Evolutionary conservation across 1,284 basidiomycete species (phyloP).

Genomic region (Ustilago crameri): DNA sequence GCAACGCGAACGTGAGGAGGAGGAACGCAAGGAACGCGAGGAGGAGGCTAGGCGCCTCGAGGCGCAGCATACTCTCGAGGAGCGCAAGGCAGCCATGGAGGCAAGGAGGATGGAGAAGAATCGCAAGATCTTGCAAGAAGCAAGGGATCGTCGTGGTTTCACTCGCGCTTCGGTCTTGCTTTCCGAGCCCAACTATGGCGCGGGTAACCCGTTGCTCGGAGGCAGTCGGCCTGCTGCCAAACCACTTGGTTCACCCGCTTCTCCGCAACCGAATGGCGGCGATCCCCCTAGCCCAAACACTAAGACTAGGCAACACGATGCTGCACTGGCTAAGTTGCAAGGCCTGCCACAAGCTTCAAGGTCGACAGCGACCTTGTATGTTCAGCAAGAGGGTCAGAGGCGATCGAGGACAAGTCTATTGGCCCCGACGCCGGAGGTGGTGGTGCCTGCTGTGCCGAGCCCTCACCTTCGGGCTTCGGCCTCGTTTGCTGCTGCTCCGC

Average conservation of each 20-base stretch:
- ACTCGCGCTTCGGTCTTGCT: conserved; percentile 34
- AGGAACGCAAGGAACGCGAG: conserved; percentile 27
- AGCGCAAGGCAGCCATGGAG: conserved; percentile 27
- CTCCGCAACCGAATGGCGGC: conserved; percentile 15
- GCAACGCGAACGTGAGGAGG: conserved; percentile 31
- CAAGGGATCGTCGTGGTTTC: conserved; percentile 39
- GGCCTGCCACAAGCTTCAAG: conserved; percentile 9
- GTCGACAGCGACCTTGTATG: conserved; percentile 19
- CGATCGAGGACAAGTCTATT: conserved; percentile 23
- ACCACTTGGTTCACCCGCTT: conserved; percentile 25
- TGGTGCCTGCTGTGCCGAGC: conserved; percentile 3
- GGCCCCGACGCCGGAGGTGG: background rate
- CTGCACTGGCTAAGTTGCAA: conserved; percentile 22
- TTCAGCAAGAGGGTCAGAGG: conserved; percentile 24
- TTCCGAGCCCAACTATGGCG: conserved; percentile 42
- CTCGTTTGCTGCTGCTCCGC: conserved; percentile 7
- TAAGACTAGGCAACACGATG: conserved; percentile 15
- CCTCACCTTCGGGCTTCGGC: conserved; percentile 9
- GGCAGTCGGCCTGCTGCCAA: conserved; percentile 4
- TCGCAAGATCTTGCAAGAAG: conserved; percentile 35
- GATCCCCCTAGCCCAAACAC: conserved; percentile 7
- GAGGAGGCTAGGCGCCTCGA: conserved; percentile 35
- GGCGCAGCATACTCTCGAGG: conserved; percentile 20
- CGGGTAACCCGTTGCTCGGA: conserved; percentile 34
- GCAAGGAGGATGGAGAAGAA: conserved; percentile 39